phyloP scores from a whole-genome alignment of 2,329 filamentous ascomycete species.

The Aspergillus glaucus region DNA sequence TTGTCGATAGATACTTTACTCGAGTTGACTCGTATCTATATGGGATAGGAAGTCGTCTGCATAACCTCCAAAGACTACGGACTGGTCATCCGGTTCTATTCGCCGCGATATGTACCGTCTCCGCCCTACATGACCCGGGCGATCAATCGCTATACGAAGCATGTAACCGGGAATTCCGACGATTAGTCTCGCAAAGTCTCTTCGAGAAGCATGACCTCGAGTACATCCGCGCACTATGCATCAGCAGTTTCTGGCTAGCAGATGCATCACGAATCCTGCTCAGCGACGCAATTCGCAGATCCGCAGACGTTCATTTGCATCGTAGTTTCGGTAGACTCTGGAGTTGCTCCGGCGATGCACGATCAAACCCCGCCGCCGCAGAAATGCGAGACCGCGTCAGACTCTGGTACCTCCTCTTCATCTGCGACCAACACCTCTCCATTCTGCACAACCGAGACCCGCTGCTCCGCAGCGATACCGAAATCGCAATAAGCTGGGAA shows the following conservation, averaged over 20 bases:
- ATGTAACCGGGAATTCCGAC: conserved; percentile 43
- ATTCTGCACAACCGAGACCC: conserved; percentile 32
- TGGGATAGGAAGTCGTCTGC: conserved; percentile 37
- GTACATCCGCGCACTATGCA: conserved; percentile 44
- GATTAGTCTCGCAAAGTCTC: conserved; percentile 41
- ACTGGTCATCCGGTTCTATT: conserved; percentile 38
- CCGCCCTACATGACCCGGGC: conserved; percentile 40
- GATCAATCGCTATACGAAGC: conserved; percentile 23
- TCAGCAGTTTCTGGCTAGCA: conserved; percentile 48
- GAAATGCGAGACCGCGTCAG: conserved; percentile 26
- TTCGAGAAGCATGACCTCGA: conserved; percentile 44
- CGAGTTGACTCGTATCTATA: conserved; percentile 46
- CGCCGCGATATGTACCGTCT: conserved; percentile 42
- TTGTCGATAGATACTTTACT: conserved; percentile 38
- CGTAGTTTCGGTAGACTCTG: conserved; percentile 34
- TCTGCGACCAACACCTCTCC: conserved; percentile 33
- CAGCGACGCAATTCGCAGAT: conserved; percentile 24
- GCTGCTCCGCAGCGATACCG: conserved; percentile 30
- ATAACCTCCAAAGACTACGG: conserved; percentile 34
- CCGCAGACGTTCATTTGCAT: conserved; percentile 27
- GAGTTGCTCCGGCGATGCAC: not conserved
- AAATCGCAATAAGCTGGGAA: conserved; percentile 30
- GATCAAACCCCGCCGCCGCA: conserved; percentile 7
- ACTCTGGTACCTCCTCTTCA: conserved; percentile 31
- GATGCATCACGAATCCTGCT: conserved; percentile 40